phyloP scores from a whole-genome alignment of 306 rosid genomes.

The Medicago ruthenica region DNA sequence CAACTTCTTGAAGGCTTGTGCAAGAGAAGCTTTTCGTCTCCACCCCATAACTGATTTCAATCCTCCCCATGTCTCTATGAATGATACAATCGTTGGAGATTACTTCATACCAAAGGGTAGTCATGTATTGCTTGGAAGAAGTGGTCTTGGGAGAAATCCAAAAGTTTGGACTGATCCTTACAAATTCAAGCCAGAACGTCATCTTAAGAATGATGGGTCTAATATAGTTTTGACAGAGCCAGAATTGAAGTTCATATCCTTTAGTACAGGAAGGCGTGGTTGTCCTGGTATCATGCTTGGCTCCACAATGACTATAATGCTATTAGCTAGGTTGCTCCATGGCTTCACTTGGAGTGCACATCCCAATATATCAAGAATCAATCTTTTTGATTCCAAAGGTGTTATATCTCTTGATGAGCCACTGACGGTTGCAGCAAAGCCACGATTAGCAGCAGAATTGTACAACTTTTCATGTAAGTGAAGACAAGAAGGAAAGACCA shows the following conservation, averaged over 20 bases:
- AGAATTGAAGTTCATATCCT: slow-evolving; percentile 39
- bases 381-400: not conserved
- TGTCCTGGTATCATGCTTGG: slow-evolving; percentile 52
- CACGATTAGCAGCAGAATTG: not conserved
- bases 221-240: slow-evolving; percentile 32
- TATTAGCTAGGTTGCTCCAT: slow-evolving; percentile 56
- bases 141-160: slow-evolving; percentile 47
- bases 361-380: not conserved
- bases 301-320: slow-evolving; percentile 43
- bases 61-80: slow-evolving; percentile 47
- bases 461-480: too few species aligned
- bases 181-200: slow-evolving; percentile 52
- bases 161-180: slow-evolving; percentile 48
- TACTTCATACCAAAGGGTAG: slow-evolving; percentile 62
- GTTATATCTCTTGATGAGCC: slow-evolving; percentile 13
- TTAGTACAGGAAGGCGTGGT: slow-evolving; percentile 54
- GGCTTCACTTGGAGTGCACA: slow-evolving; percentile 53
- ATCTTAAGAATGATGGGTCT: not conserved
- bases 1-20: slow-evolving; percentile 51
- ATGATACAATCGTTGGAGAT: slow-evolving; percentile 37
- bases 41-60: slow-evolving; percentile 55
- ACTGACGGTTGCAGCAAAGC: slow-evolving; percentile 24
- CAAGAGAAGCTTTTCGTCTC: slow-evolving; percentile 53
- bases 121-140: slow-evolving; percentile 50
- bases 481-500: too few species aligned